Conservation (phyloP, 495 filamentous ascomycete species). For the Lophiostoma macrostomum region DNA sequence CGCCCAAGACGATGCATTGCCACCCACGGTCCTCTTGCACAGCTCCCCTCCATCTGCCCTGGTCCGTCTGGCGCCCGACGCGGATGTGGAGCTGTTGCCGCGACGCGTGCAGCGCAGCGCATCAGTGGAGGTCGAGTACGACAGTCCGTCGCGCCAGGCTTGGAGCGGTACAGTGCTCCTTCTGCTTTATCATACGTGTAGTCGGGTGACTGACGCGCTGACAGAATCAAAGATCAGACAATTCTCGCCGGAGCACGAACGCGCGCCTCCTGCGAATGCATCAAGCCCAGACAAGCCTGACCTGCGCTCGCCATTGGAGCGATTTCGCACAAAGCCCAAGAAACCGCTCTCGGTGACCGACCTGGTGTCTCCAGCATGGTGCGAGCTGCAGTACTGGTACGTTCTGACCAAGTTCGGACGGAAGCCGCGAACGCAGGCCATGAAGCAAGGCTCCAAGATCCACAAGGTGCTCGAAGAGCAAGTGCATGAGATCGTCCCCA, state of each 20-base stretch:
- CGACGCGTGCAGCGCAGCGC: constrained; percentile 8
- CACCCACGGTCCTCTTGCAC: not conserved
- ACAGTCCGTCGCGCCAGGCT: constrained; percentile 10
- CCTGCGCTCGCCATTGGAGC: constrained; percentile 60
- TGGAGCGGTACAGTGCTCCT: constrained; percentile 19
- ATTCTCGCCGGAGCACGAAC: not conserved
- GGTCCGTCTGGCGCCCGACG: not conserved
- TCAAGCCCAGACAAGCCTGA: constrained; percentile 38
- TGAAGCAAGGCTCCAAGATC: constrained; percentile 73
- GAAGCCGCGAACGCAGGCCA: constrained; percentile 70
- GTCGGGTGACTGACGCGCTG: constrained; percentile 36
- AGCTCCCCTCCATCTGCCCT: not conserved
- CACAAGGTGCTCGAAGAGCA: constrained; percentile 84
- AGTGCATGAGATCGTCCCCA: constrained; percentile 69
- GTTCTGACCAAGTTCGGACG: constrained; percentile 71
- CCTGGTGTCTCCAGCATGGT: constrained; percentile 86
- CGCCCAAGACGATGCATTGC: not conserved
- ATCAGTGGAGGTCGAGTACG: constrained; percentile 32
- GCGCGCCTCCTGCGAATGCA: not conserved
- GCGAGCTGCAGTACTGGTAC: constrained; percentile 92
- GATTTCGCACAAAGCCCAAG: constrained; percentile 73
- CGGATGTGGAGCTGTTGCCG: not conserved
- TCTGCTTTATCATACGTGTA: not conserved
- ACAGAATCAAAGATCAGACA: constrained; percentile 38
- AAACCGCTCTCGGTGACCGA: constrained; percentile 89